Evolutionary conservation across 2,329 filamentous ascomycete genomes (phyloP), one percentile per base, ranked within the genome.

Genomic region (Sphaerulina vaccinii): DNA sequence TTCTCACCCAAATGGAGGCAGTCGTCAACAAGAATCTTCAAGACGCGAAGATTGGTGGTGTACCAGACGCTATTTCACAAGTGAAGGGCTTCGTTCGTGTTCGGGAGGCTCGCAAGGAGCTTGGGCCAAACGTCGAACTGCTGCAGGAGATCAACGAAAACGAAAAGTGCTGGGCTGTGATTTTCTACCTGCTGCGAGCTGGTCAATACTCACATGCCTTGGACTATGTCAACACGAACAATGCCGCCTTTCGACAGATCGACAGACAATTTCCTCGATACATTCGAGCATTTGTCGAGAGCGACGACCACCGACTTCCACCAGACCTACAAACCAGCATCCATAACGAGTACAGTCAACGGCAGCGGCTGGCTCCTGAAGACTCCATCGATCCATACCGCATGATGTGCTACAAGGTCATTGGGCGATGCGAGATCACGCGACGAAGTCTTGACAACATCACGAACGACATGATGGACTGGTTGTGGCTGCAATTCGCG

Each of bases 331-430:
- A 95, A 64, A 88, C 90, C 61, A 87, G 88, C 57, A 95, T 95
- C 71, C 88, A 87, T 61, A 89, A 87, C 57, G 91, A 96, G 67
- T 96, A 95, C 71, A 87, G 87, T 45, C 88, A 95, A 68, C 85
- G 90, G 39, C 81, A 85, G 21, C 86, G 89, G 58, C 89, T 95
- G 64, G 88, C 88, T 0, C 88, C 89, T 0, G 88, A 93, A 52
- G 86, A 91, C 66, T 88, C 88, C 1, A 84, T 95, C 58, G 93
- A 99, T 68, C 93, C 93, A 21, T 99, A 95, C 75, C 85, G 90
- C 48, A 91, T 96, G 84, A 91, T 92, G 41, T 96, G 93, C 70
- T 97, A 97, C 79, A 97, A 99, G 78, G 85, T 99, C 56, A 87
- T 99, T 62, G 93, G 95, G 39, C 90, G 83, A 43, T 85, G 82